Base-by-base conservation (phyloP, 805 yeast genomes). In the Grigorovia yakushimaensis region DNA sequence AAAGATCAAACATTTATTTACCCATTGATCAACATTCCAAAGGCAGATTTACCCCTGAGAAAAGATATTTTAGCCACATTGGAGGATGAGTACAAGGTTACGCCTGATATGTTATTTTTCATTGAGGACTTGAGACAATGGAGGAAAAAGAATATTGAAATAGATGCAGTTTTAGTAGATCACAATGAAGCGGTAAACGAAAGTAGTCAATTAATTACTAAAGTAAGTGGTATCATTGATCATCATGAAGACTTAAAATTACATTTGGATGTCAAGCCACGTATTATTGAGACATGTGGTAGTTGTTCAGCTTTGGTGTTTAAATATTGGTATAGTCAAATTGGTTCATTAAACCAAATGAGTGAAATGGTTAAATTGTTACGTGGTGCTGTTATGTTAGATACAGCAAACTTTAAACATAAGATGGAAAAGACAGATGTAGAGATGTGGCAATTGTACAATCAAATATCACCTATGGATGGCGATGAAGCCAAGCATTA, bases 251-350 rank as follows among this genome's bases (percentile, higher is more conserved):
- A 89, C 56, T 84, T 81, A 51, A 67, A 67, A 0, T 62, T 66
- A 8, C 78, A 70, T 53, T 36, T 53, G 17, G 68, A 76, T 41
- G 79, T 79, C 0, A 57, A 60, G 1, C 96, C 96, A 0, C 66
- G 93, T 46, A 65, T 83, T 2, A 71, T 89, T 41, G 63, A 68
- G 41, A 66, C 71, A 2, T 67, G 77, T 42, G 98, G 97, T 0
- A 85, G 96, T 50, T 88, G 96, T 62, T 75, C 88, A 4, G 73
- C 87, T 15, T 68, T 88, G 44, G 85, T 91, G 2, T 74, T 84
- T 53, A 74, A 76, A 43, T 77, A 81, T 54, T 86, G 84, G 80
- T 27, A 27, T 7, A 15, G 13, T 10, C 33, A 27, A 7, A 27
- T 27, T 59, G 64, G 51, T 51, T 41, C 23, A 20, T 50, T 1